Evolutionary conservation across 2,329 filamentous ascomycete genomes (phyloP), one percentile per base, ranked within the genome.

Genomic region (Orbilia oligospora): DNA sequence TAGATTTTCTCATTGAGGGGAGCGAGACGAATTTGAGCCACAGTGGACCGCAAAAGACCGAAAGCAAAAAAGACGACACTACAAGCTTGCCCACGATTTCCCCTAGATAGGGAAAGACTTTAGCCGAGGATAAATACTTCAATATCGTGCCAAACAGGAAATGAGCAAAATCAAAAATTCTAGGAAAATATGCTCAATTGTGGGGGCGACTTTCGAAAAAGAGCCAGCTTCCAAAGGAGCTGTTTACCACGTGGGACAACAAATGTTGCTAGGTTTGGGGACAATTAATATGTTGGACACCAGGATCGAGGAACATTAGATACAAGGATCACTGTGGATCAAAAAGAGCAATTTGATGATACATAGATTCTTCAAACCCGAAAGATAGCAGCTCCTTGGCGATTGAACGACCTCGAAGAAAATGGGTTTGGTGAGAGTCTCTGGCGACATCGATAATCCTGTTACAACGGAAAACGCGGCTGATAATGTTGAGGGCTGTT

Each of bases 161-260:
- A 71, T 70, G 51, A 66, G 61, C 18, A 77, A 61, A 77, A 71
- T 71, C 61, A 70, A 77, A 77, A 77, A 67, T 71, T 24, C 61
- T 64, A 53, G 67, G 67, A 71, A 71, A 71, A 70, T 65, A 38
- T 65, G 67, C 73, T 67, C 67, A 71, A 68, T 55, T 71, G 73
- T 77, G 73, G 73, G 73, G 73, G 73, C 33, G 48, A 53, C 56
- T 33, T 68, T 48, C 18, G 16, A 24, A 38, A 55, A 61, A 61
- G 67, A 33, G 67, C 41, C 64, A 71, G 61, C 58, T 71, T 61
- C 55, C 33, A 58, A 66, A 56, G n/a, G 41, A 66, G 51, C 61
- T 71, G 55, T 68, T 51, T 56, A 71, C 73, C 73, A 77, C 73
- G 73, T 77, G 73, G 73, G 73, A 77, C 73, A 41, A 61, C 73